Conservation (phyloP, 2,329 filamentous ascomycete genomes). For the Ophiobolus disseminans region DNA sequence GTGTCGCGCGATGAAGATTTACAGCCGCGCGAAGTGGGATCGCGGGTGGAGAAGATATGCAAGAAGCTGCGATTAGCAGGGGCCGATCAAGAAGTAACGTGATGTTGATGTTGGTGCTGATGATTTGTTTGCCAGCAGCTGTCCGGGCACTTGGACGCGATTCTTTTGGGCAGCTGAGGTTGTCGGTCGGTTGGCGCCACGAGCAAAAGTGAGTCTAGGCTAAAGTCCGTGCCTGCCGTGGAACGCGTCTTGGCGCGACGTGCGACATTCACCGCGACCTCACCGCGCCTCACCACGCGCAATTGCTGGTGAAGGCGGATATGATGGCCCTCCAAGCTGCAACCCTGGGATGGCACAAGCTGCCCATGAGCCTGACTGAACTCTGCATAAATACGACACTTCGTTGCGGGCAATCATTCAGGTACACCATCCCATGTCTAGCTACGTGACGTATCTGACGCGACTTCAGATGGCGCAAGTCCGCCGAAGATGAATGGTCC, state of each 20-base stretch:
- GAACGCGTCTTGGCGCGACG: conserved; percentile 26
- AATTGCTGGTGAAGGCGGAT: neutral
- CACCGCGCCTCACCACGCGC: conserved; percentile 1
- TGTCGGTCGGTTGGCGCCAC: conserved; percentile 18
- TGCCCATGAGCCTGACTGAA: conserved; percentile 82
- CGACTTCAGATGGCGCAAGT: conserved; percentile 77
- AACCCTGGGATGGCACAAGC: conserved; percentile 86
- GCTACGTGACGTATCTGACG: conserved; percentile 60
- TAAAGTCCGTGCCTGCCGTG: conserved; percentile 22
- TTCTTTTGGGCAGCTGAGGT: conserved; percentile 20
- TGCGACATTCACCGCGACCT: conserved; percentile 3
- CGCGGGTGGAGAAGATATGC: conserved; percentile 5
- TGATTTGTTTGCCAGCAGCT: conserved; percentile 12
- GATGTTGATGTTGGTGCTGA: too few species aligned
- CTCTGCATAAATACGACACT: conserved; percentile 94
- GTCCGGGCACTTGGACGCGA: conserved; percentile 25
- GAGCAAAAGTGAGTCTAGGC: conserved; percentile 19
- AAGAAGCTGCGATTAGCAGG: conserved; percentile 26
- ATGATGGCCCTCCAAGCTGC: conserved; percentile 63
- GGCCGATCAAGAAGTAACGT: conserved; percentile 13
- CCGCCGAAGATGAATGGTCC: conserved; percentile 82
- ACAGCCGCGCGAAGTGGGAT: conserved; percentile 17
- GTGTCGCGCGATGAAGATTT: conserved; percentile 14
- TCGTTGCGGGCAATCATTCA: conserved; percentile 92
- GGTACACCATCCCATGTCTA: conserved; percentile 50